Conservation (phyloP, 2,329 filamentous ascomycete genomes). For the Aspergillus fructus region DNA sequence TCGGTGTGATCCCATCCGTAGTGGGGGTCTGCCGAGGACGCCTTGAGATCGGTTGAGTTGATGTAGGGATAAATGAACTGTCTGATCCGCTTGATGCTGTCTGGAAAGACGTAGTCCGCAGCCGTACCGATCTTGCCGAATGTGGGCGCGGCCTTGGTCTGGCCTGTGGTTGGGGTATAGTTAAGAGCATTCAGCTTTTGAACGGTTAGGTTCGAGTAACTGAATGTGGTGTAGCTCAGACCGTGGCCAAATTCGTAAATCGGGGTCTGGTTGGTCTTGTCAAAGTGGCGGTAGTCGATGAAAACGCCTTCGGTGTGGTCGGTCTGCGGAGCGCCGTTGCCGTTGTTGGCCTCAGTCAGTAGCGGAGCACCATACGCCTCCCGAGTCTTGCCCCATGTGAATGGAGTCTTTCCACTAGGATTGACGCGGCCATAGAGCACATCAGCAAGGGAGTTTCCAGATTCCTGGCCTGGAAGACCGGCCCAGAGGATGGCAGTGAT, state of each 20-base stretch:
- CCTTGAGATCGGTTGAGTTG: conserved; percentile 57
- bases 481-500: conserved; percentile 75
- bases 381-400: conserved; percentile 57
- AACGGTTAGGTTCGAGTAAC: conserved; percentile 59
- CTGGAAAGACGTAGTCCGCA: conserved; percentile 57
- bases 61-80: conserved; percentile 66
- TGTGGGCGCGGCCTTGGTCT: conserved; percentile 53
- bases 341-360: conserved; percentile 59
- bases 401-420: conserved; percentile 61
- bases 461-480: conserved; percentile 72
- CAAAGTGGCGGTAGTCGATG: conserved; percentile 56
- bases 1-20: conserved; percentile 54
- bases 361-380: conserved; percentile 58
- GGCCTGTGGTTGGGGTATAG: conserved; percentile 55
- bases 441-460: conserved; percentile 71
- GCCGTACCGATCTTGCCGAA: conserved; percentile 51
- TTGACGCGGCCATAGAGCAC: conserved; percentile 69
- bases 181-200: conserved; percentile 41
- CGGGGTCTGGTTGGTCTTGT: conserved; percentile 55
- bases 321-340: conserved; percentile 55
- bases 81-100: conserved; percentile 49
- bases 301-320: conserved; percentile 63
- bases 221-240: conserved; percentile 63
- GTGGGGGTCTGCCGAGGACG: conserved; percentile 52
- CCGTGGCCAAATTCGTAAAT: conserved; percentile 64